Conservation (phyloP, 495 filamentous ascomycete species). For the Neurospora sp. region DNA sequence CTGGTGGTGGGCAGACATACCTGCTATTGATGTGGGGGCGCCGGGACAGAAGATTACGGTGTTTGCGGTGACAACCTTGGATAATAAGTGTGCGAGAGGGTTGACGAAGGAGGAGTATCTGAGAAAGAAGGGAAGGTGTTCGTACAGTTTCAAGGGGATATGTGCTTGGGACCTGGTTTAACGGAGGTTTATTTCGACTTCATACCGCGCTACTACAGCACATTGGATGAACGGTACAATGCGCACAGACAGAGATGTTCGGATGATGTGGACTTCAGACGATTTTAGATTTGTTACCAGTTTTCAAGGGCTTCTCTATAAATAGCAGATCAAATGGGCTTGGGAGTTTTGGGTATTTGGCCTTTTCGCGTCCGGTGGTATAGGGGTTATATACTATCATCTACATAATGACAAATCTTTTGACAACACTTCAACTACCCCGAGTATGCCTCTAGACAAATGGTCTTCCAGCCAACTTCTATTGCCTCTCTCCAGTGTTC, state of each 20-base stretch:
- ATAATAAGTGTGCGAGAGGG: conserved; percentile 56
- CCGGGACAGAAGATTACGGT: conserved; percentile 57
- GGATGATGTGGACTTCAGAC: neutral
- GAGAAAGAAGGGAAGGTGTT: conserved; percentile 46
- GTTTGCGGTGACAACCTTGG: conserved; percentile 52
- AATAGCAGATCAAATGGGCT: neutral
- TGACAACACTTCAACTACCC: neutral
- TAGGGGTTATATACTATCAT: neutral
- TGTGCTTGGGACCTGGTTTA: conserved; percentile 63
- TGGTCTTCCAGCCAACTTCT: neutral
- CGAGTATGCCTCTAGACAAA: neutral
- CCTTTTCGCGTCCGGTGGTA: neutral
- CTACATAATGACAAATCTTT: neutral
- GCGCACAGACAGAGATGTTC: neutral
- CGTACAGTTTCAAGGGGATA: conserved; percentile 52
- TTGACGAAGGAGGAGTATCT: conserved; percentile 57
- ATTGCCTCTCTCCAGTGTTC: neutral
- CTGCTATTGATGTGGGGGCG: conserved; percentile 51
- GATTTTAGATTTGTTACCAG: neutral
- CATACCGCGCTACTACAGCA: neutral
- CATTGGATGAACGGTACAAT: neutral
- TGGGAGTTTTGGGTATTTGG: neutral
- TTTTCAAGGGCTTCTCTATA: neutral
- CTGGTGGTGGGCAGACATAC: conserved; percentile 68
- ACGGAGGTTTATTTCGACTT: neutral